A percentile compares a stretch with the other conserved stretches of the same genome.
Evolutionary conservation across 2,329 filamentous ascomycete species (phyloP).

Genomic region (Aaosphaeria arxii): DNA sequence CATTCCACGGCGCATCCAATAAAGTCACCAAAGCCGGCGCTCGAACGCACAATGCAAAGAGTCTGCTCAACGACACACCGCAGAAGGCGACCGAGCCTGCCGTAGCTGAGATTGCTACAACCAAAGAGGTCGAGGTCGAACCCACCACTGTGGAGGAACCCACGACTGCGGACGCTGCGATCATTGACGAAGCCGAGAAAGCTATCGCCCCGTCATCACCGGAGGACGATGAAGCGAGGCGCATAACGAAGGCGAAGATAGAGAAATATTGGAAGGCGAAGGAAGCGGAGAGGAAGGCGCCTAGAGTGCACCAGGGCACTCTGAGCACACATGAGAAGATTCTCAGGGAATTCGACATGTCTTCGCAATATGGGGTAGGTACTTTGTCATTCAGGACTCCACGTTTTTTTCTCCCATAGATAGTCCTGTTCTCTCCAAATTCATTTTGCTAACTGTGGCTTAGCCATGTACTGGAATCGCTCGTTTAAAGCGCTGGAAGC

Average conservation of each 20-base stretch:
- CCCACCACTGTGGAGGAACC: slow-evolving; percentile 21
- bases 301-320: slow-evolving; percentile 73
- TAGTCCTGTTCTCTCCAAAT: too few species aligned
- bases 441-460: slow-evolving; percentile 9
- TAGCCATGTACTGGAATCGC: slow-evolving; percentile 86
- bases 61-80: slow-evolving; percentile 18
- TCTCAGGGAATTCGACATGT: slow-evolving; percentile 87
- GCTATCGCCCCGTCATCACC: slow-evolving; percentile 20
- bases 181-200: slow-evolving; percentile 36
- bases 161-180: slow-evolving; percentile 39
- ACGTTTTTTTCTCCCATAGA: neutral
- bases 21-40: slow-evolving; percentile 58
- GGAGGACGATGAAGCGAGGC: slow-evolving; percentile 58
- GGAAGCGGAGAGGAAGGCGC: slow-evolving; percentile 65
- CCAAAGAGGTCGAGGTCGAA: slow-evolving; percentile 9
- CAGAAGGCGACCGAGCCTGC: slow-evolving; percentile 25
- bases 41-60: slow-evolving; percentile 34
- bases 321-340: slow-evolving; percentile 78
- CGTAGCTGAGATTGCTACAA: slow-evolving; percentile 6
- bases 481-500: slow-evolving; percentile 80
- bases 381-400: neutral
- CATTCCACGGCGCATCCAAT: slow-evolving; percentile 56
- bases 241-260: slow-evolving; percentile 67
- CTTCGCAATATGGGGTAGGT: slow-evolving; percentile 83
- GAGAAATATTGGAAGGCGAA: slow-evolving; percentile 73